Conservation (phyloP, 148 eudicot genomes). For the Gaultheria prostrata region DNA sequence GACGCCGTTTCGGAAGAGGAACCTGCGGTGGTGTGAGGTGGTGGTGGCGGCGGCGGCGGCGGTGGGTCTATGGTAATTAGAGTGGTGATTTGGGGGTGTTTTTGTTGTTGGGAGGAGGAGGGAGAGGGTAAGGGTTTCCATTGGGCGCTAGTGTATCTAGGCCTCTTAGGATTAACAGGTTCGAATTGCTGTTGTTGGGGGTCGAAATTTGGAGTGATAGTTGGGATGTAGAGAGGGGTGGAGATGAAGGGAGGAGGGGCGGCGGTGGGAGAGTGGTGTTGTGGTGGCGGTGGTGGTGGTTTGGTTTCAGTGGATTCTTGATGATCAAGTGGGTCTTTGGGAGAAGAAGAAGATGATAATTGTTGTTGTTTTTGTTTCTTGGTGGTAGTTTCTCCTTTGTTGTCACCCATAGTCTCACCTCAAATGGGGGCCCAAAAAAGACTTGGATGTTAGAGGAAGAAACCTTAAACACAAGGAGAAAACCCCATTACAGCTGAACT, state of each 20-base stretch:
- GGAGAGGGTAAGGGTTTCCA: slow-evolving; percentile 43
- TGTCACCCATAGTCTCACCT: slow-evolving; percentile 27
- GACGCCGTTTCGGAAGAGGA: slow-evolving; percentile 42
- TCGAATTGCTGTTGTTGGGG: slow-evolving; percentile 27
- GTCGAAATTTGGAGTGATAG: not conserved
- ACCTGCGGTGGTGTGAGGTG: slow-evolving; percentile 9
- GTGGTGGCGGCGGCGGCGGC: slow-evolving; percentile 5
- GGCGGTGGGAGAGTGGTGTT: not conserved
- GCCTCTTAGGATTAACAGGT: slow-evolving; percentile 30
- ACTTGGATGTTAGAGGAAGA: slow-evolving; percentile 5
- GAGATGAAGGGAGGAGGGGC: slow-evolving; percentile 9
- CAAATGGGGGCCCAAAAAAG: slow-evolving; percentile 21
- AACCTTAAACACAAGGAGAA: slow-evolving; percentile 15
- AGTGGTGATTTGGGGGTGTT: slow-evolving; percentile 16
- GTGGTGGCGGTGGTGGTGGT: not conserved
- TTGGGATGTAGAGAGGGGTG: slow-evolving; percentile 14
- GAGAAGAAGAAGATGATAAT: slow-evolving; percentile 27
- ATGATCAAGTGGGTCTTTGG: slow-evolving; percentile 24
- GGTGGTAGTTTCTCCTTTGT: slow-evolving; percentile 30
- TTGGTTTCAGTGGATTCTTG: slow-evolving; percentile 24
- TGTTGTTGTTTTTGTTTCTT: slow-evolving; percentile 24
- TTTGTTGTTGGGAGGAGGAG: slow-evolving; percentile 26
- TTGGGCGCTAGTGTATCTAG: slow-evolving; percentile 39
- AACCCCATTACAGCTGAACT: slow-evolving; percentile 16
- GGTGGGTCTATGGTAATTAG: slow-evolving; percentile 9